Evolutionary conservation across 23 red algal genomes (phyloP).

Genomic region (Cyanidioschyzon merolae): DNA sequence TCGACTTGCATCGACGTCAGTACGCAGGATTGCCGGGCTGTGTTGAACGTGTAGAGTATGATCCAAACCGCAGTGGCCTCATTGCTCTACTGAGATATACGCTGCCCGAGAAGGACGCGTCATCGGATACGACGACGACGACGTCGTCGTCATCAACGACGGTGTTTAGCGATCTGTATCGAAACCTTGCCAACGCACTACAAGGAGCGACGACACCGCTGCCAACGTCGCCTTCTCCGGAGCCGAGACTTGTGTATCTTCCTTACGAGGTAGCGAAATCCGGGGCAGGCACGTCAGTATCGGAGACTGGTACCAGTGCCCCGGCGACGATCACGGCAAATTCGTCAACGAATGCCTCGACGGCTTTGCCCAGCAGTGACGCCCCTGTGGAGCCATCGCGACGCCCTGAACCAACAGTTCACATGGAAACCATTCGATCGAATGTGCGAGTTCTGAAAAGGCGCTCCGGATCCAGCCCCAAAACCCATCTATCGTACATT

Average conservation of each 20-base stretch:
- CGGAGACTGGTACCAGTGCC: background rate
- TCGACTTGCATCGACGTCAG: slow-evolving; percentile 68
- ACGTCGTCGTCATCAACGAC: too few relatives aligned
- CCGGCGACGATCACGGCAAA: background rate
- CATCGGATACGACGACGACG: too few relatives aligned
- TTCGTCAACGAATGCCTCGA: background rate
- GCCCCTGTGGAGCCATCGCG: background rate
- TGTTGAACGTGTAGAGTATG: slow-evolving; percentile 85
- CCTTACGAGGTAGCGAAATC: background rate
- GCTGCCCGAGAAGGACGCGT: background rate
- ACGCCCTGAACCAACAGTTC: background rate
- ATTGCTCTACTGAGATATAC: slow-evolving; percentile 64
- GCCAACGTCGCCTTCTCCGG: background rate
- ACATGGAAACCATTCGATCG: background rate
- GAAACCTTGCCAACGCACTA: background rate
- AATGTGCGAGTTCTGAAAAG: slow-evolving; percentile 28
- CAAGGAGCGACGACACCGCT: background rate
- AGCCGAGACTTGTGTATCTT: background rate
- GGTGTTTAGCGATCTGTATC: background rate
- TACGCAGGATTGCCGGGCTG: slow-evolving; percentile 48
- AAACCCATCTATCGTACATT: slow-evolving; percentile 75
- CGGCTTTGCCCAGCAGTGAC: background rate
- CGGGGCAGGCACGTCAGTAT: background rate
- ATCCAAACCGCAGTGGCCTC: slow-evolving; percentile 72
- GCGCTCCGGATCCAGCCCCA: slow-evolving; percentile 14